Conservation (phyloP, 2,329 filamentous ascomycete genomes). For the Colletotrichum sp. region DNA sequence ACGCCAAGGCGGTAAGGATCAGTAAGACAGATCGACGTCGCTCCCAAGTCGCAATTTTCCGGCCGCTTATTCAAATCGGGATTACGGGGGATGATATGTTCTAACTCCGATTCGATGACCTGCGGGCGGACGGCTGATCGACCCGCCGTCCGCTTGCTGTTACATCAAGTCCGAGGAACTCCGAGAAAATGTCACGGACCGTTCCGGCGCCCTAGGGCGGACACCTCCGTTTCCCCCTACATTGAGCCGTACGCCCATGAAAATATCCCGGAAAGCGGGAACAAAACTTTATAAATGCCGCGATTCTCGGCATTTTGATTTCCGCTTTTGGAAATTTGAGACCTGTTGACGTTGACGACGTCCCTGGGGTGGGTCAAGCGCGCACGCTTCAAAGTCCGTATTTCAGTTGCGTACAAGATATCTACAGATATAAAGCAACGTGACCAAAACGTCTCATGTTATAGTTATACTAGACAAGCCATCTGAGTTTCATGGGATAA, state of each 20-base stretch:
- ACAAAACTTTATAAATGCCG: neutral
- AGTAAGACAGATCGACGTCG: neutral
- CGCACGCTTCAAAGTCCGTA: neutral
- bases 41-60: neutral
- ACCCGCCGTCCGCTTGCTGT: neutral
- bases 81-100: neutral
- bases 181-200: neutral
- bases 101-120: neutral
- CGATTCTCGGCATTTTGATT: neutral
- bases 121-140: neutral
- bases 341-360: neutral
- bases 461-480: neutral
- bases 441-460: neutral
- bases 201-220: neutral
- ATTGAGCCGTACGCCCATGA: neutral
- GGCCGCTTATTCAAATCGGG: neutral
- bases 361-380: neutral
- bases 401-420: fast-evolving
- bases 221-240: neutral
- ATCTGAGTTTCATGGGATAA: neutral
- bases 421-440: neutral
- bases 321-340: neutral
- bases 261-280: neutral
- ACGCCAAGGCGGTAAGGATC: neutral
- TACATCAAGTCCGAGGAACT: neutral